A percentile compares a stretch with the other conserved stretches of the same genome.
Evolutionary conservation across 2,329 filamentous ascomycete genomes (phyloP).

Genomic region (Colletotrichum nymphaeae): DNA sequence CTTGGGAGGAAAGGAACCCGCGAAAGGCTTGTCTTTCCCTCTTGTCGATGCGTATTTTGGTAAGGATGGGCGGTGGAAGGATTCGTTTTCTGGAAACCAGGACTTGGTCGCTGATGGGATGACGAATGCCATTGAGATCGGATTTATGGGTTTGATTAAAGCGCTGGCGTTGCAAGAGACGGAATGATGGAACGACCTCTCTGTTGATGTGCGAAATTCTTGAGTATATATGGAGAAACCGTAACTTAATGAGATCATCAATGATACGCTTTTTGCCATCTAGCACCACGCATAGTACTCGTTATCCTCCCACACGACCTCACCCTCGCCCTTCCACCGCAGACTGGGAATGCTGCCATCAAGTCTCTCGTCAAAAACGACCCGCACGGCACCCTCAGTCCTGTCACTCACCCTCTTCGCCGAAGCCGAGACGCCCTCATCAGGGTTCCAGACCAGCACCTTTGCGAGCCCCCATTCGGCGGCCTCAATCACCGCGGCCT

Average conservation of each 20-base stretch:
- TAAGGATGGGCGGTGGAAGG: slow-evolving; percentile 38
- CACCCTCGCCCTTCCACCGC: slow-evolving; percentile 47
- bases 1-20: slow-evolving; percentile 31
- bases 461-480: slow-evolving; percentile 43
- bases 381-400: slow-evolving; percentile 48
- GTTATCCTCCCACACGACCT: slow-evolving; percentile 43
- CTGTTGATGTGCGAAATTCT: neutral
- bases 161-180: slow-evolving; percentile 24
- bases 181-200: neutral
- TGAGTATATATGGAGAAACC: neutral
- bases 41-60: slow-evolving; percentile 38
- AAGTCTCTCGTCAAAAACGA: slow-evolving; percentile 44
- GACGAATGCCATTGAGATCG: slow-evolving; percentile 37
- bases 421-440: slow-evolving; percentile 41
- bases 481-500: slow-evolving; percentile 48
- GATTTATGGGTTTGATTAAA: slow-evolving; percentile 37
- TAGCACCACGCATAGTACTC: slow-evolving; percentile 44
- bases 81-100: slow-evolving; percentile 36
- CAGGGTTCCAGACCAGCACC: slow-evolving; percentile 51
- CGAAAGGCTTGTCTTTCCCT: slow-evolving; percentile 29
- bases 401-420: slow-evolving; percentile 47
- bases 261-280: neutral
- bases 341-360: slow-evolving; percentile 47
- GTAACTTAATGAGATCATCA: neutral
- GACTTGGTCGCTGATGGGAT: slow-evolving; percentile 38